Percentiles rank a stretch among this genome's conserved stretches.
phyloP scores from a whole-genome alignment of 2,329 filamentous ascomycete genomes.

The Beauveria scarabaeidicola region DNA sequence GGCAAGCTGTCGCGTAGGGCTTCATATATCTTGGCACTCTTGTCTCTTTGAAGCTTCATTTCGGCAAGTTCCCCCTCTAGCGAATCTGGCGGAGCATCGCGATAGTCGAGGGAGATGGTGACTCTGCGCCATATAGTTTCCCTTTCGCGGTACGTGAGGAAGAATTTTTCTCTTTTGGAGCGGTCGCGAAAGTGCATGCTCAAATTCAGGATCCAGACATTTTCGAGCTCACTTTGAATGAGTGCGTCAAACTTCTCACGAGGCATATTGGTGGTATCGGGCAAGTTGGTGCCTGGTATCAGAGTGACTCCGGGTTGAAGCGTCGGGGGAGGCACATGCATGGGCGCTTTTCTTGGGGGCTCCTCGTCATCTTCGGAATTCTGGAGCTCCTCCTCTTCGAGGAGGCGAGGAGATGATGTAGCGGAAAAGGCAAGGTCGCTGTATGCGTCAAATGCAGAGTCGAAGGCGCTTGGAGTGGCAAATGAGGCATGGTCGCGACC shows the following conservation, averaged over 20 bases:
- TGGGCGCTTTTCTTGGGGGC: conserved; percentile 16
- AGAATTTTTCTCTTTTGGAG: conserved; percentile 93
- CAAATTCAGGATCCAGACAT: conserved; percentile 89
- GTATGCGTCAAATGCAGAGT: background rate
- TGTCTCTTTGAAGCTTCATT: conserved; percentile 79
- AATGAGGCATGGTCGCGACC: conserved; percentile 1
- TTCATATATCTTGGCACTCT: conserved; percentile 88
- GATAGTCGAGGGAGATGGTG: conserved; percentile 90
- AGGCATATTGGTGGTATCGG: conserved; percentile 41
- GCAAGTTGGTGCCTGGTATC: conserved; percentile 22
- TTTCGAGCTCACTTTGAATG: conserved; percentile 75
- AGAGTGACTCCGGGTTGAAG: conserved; percentile 16
- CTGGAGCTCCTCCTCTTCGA: background rate
- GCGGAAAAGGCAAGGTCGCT: conserved; percentile 4
- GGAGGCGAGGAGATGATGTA: background rate
- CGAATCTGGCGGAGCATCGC: conserved; percentile 68
- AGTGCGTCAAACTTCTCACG: conserved; percentile 50
- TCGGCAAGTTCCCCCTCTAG: conserved; percentile 74
- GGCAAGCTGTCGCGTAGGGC: conserved; percentile 82
- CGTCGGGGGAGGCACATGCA: background rate
- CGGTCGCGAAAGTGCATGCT: conserved; percentile 97
- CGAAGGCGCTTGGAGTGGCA: conserved; percentile 1
- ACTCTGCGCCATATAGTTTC: conserved; percentile 76
- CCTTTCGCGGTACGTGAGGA: conserved; percentile 83
- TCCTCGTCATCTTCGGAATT: conserved; percentile 26